Evolutionary conservation across 495 filamentous ascomycete genomes (phyloP).

Genomic region (Oleoguttula mirabilis): DNA sequence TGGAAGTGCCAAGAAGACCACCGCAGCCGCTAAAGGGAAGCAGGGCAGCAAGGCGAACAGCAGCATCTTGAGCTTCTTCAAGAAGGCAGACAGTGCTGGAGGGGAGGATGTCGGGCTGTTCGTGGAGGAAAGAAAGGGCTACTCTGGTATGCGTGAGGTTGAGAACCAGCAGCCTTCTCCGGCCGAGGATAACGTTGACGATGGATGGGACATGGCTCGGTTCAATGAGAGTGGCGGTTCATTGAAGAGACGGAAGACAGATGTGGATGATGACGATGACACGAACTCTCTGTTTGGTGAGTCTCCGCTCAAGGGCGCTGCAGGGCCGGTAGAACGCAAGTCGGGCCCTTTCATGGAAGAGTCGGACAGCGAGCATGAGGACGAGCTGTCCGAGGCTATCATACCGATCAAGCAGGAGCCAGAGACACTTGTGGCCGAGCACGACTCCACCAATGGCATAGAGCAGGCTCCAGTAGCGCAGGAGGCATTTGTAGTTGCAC

Average conservation of each 20-base stretch:
- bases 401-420: too few relatives aligned
- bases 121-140: conserved; percentile 27
- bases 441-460: too few relatives aligned
- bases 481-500: too few relatives aligned
- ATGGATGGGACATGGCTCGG: conserved; percentile 19
- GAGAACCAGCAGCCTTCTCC: conserved; percentile 7
- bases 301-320: neutral
- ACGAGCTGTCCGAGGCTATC: conserved; percentile 8
- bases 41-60: conserved; percentile 43
- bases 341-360: conserved; percentile 52
- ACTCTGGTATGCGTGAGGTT: too few relatives aligned
- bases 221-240: conserved; percentile 40
- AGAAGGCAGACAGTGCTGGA: conserved; percentile 45
- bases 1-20: conserved; percentile 18
- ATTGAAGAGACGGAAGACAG: conserved; percentile 37
- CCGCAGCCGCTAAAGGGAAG: conserved; percentile 24
- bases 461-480: too few relatives aligned
- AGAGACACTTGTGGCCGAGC: too few relatives aligned
- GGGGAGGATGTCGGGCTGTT: conserved; percentile 30
- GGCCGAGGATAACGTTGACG: conserved; percentile 1
- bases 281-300: neutral
- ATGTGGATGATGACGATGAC: neutral
- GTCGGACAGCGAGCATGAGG: conserved; percentile 53
- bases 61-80: conserved; percentile 74
- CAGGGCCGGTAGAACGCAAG: neutral